Conservation (phyloP, 306 rosid species). For the Lotus japonicus region DNA sequence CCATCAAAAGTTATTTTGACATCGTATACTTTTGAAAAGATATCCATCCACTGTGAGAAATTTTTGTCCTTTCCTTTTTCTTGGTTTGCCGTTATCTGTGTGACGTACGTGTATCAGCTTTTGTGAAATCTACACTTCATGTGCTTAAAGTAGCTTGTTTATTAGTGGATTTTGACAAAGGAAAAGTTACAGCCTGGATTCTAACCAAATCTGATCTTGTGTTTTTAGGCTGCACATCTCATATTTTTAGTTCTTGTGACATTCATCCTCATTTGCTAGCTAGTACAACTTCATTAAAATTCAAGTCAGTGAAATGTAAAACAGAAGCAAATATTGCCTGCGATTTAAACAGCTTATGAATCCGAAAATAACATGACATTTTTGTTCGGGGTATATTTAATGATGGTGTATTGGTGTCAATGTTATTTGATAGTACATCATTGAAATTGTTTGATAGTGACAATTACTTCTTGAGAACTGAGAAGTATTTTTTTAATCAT, state of each 20-base stretch:
- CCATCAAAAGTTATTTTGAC: neutral
- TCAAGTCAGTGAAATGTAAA: neutral
- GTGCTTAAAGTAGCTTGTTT: constrained; percentile 18
- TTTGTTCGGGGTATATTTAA: neutral
- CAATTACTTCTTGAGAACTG: neutral
- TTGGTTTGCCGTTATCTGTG: neutral
- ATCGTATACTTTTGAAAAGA: neutral
- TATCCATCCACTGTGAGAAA: neutral
- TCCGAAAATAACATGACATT: neutral
- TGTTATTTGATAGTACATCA: neutral
- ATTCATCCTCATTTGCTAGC: neutral
- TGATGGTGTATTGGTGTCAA: neutral
- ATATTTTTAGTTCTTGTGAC: neutral
- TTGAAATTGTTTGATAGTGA: neutral
- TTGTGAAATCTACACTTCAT: constrained; percentile 1
- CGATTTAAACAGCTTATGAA: neutral
- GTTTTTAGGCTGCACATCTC: neutral
- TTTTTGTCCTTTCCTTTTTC: neutral
- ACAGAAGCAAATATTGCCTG: neutral
- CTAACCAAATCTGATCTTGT: neutral
- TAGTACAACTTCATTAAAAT: neutral
- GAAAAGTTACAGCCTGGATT: neutral
- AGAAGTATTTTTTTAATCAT: neutral
- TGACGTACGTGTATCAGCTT: neutral
- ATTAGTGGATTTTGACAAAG: neutral